A percentile compares a stretch with the other conserved stretches of the same genome.
These are phyloP conservation scores for Gastrodia elata DNA, from an alignment of 106 monocot species.

Conservation along the genomic window DNA sequence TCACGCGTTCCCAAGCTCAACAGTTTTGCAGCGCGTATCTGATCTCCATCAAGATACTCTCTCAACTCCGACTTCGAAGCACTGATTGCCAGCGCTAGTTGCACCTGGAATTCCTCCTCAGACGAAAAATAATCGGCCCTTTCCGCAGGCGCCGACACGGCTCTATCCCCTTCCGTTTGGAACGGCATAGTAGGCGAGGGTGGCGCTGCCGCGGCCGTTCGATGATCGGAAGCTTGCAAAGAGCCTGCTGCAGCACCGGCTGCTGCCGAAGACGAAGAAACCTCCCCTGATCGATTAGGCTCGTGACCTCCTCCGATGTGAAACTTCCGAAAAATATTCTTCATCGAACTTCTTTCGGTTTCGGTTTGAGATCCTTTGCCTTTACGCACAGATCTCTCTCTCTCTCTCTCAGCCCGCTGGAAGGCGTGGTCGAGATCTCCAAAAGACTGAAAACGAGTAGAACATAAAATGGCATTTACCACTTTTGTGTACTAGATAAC, in stretches of 20 bases:
- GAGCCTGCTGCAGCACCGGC: not conserved
- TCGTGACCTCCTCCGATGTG: constrained; percentile 13
- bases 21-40: constrained; percentile 48
- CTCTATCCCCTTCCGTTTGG: not conserved
- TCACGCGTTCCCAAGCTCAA: constrained; percentile 19
- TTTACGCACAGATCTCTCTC: not conserved
- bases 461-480: not conserved
- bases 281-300: constrained; percentile 5
- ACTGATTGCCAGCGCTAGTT: constrained; percentile 88
- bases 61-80: constrained; percentile 68
- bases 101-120: constrained; percentile 97
- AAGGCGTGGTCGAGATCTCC: not conserved
- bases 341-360: constrained; percentile 9
- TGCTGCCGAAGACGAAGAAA: not conserved
- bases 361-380: not conserved
- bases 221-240: constrained; percentile 3
- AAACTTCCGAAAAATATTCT: constrained; percentile 12
- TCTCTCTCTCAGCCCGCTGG: not conserved
- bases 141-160: constrained; percentile 12
- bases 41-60: constrained; percentile 63
- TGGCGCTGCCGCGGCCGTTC: not conserved
- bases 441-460: not conserved
- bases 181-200: not conserved
- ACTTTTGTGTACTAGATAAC: not conserved
- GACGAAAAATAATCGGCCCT: constrained; percentile 55